phyloP scores from a whole-genome alignment of 1,284 basidiomycete species.

The Trichosporon sp. region DNA sequence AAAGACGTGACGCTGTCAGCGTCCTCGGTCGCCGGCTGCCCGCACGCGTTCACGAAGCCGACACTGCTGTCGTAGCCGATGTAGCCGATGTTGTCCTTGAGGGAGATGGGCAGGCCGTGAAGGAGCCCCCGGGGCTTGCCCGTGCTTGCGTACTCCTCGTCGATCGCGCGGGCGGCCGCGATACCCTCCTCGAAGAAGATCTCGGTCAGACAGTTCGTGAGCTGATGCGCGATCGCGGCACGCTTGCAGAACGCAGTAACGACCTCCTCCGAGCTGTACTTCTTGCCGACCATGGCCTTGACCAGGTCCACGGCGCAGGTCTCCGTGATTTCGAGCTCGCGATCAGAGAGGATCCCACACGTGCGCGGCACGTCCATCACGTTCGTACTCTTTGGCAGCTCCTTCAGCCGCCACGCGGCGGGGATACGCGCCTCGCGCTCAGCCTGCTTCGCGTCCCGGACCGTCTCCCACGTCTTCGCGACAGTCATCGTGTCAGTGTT shows the following conservation, averaged over 20 bases:
- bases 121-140: constrained; percentile 55
- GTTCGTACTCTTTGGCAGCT: constrained; percentile 41
- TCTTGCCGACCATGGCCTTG: constrained; percentile 32
- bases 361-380: constrained; percentile 64
- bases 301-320: constrained; percentile 47
- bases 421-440: constrained; percentile 63
- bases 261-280: constrained; percentile 38
- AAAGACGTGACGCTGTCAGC: constrained; percentile 29
- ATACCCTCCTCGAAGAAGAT: constrained; percentile 55
- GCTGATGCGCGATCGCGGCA: constrained; percentile 76
- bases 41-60: constrained; percentile 32
- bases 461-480: constrained; percentile 59
- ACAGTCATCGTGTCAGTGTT: neutral
- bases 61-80: constrained; percentile 43
- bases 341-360: constrained; percentile 64
- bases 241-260: constrained; percentile 68
- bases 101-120: constrained; percentile 58
- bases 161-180: constrained; percentile 52
- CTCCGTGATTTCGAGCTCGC: constrained; percentile 70
- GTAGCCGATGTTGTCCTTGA: constrained; percentile 41
- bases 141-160: constrained; percentile 49
- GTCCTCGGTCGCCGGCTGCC: constrained; percentile 26
- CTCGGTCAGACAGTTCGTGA: constrained; percentile 59
- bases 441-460: constrained; percentile 61
- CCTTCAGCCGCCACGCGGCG: constrained; percentile 60